Percentiles rank a stretch among this genome's conserved stretches.
phyloP scores from a whole-genome alignment of 2,329 filamentous ascomycete species.

The Xylogone sp. region DNA sequence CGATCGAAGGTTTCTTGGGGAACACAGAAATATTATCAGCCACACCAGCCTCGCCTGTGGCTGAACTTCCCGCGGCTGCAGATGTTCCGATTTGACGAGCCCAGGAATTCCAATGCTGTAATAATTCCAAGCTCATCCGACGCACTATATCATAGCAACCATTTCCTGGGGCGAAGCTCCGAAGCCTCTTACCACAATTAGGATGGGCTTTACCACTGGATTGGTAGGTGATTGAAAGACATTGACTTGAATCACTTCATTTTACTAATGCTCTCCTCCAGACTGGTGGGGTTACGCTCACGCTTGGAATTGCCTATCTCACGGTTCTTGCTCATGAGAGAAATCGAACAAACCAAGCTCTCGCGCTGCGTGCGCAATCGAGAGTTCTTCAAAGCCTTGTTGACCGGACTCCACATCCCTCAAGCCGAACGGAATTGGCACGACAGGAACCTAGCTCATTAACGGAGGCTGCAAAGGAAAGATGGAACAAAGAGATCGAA shows the following conservation, averaged over 20 bases:
- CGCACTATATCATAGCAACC: not conserved
- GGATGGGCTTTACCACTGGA: constrained; percentile 71
- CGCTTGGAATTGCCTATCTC: constrained; percentile 69
- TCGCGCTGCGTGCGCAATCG: constrained; percentile 53
- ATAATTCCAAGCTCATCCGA: not conserved
- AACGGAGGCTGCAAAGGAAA: constrained; percentile 67
- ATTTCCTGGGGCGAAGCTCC: not conserved
- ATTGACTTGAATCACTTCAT: not conserved
- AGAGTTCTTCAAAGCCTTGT: constrained; percentile 49
- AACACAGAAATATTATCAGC: not conserved
- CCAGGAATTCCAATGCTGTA: not conserved
- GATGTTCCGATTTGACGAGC: constrained; percentile 1
- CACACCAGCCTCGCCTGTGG: not conserved
- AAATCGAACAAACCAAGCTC: constrained; percentile 57
- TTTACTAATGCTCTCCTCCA: constrained; percentile 29
- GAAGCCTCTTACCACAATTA: not conserved
- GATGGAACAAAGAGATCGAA: constrained; percentile 74
- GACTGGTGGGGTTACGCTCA: constrained; percentile 74
- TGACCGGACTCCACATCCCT: constrained; percentile 42
- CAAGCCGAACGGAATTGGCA: constrained; percentile 47
- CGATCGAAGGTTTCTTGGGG: not conserved
- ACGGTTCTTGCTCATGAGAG: constrained; percentile 66
- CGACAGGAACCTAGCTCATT: constrained; percentile 51
- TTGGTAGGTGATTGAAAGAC: constrained; percentile 53
- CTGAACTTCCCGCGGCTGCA: not conserved